Base-by-base conservation (phyloP, 192 early-diverging fungal genomes). In the Funneliformis mosseae region DNA sequence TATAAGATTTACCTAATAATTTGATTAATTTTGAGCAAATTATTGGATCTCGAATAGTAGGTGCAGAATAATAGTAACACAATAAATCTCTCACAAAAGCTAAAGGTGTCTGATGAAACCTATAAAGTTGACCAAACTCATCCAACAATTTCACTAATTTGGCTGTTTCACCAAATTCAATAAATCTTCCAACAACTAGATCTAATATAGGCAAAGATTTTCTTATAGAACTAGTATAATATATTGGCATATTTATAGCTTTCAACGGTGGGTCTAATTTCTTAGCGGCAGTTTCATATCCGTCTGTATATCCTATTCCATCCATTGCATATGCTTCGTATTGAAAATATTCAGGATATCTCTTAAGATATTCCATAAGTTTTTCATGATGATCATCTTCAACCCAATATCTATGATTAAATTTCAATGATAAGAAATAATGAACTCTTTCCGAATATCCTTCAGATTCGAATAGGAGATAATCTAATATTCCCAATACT, bases 281-380 rank as follows among this genome's bases (percentile, higher is more conserved):
- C 16, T 80, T 70, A n/a, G 73, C 80, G 12, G 81, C 81, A 33
- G 75, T 79, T 43, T 83, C 87, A 63, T 83, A 83, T 14, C 68
- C 50, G 5, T 55, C 50, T 10, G 43, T 45, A 55, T 6, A 21
- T 21, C 33, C 33, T 33, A 33, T 33, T 33, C 50, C 75, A 10
- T 68, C 45, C 76, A 89, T 88, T 46, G 90, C 88, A 74, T 86
- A 88, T 2, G 90, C 92, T 70, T 95, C 94, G 81, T 91, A 92
- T 81, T 92, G 90, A 81, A 91, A 92, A 81, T 88, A 93, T 81
- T 95, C 94, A 18, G 93, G 94, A 78, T 89, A 95, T 12, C 86
- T 84, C 23, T 88, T 78, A 45, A 93, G 78, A 74, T 93, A 95
- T 38, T 83, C 83, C 66, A 86, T 84, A 28, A 93, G 80, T 74